Evolutionary conservation across 345 rosid species (phyloP).

Genomic region (Passiflora organensis): DNA sequence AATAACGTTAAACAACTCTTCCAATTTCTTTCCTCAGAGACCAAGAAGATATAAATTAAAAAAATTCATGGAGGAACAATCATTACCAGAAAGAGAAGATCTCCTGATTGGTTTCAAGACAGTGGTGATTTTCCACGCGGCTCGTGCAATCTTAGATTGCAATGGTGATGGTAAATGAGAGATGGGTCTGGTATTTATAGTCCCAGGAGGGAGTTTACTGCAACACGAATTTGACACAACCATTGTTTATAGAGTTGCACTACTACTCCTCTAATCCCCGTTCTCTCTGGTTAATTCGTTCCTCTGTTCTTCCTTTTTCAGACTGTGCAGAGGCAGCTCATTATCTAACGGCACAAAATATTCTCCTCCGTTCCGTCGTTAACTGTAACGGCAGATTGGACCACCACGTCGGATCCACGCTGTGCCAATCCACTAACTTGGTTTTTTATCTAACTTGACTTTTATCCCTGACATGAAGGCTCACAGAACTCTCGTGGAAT

Average conservation of each 20-base stretch:
- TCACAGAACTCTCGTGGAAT: not conserved
- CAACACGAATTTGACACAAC: constrained; percentile 40
- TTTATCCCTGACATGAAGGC: not conserved
- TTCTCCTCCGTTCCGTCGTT: not conserved
- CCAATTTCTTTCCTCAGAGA: not conserved
- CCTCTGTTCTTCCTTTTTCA: not conserved
- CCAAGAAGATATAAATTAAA: not conserved
- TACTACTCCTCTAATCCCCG: too few relatives aligned
- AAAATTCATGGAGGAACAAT: not conserved
- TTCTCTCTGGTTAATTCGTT: not conserved
- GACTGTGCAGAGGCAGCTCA: not conserved
- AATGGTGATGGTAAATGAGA: constrained; percentile 22
- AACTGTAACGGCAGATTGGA: constrained; percentile 8
- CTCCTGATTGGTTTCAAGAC: constrained; percentile 15
- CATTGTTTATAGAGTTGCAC: not conserved
- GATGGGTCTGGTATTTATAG: constrained; percentile 48
- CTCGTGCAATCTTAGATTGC: not conserved
- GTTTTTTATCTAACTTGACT: too few relatives aligned
- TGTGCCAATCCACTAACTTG: constrained; percentile 4
- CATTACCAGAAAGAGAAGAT: constrained; percentile 26
- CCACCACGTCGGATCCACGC: constrained; percentile 39
- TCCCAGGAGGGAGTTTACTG: constrained; percentile 13
- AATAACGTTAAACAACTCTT: too few relatives aligned
- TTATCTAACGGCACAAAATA: not conserved
- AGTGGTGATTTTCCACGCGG: not conserved